A percentile compares a stretch with the other conserved stretches of the same genome.
Conservation (phyloP, 148 eudicot genomes). For the Nyssa sinensis region DNA sequence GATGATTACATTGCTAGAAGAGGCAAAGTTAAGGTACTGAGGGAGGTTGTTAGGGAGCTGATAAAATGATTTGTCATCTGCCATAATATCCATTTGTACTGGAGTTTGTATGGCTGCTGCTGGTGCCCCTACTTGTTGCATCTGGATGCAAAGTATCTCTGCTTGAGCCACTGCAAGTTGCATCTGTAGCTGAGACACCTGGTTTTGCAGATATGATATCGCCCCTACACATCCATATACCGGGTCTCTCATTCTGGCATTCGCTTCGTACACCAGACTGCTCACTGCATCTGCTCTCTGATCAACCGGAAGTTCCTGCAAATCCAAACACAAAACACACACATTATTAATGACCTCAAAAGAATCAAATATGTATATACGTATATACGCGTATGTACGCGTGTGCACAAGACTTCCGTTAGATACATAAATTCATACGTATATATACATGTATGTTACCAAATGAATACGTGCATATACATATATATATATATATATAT, state of each 20-base stretch:
- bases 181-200: conserved; percentile 23
- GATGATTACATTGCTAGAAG: neutral
- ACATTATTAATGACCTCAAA: no score
- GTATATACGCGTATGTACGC: no score
- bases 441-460: no score
- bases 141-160: conserved; percentile 21
- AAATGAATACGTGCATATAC: no score
- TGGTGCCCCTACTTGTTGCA: conserved; percentile 22
- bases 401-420: no score
- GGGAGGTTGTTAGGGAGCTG: neutral
- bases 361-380: no score
- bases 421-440: no score
- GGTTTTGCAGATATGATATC: conserved; percentile 30
- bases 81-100: neutral
- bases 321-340: neutral
- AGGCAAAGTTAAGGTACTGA: conserved; percentile 5
- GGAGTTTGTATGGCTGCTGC: neutral
- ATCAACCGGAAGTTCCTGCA: conserved; percentile 29
- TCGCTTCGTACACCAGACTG: conserved; percentile 33
- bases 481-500: no score
- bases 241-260: conserved; percentile 34
- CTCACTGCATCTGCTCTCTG: conserved; percentile 32
- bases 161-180: conserved; percentile 33
- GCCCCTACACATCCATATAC: conserved; percentile 36
- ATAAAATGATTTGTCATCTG: neutral